Evolutionary conservation across 345 rosid species (phyloP), one percentile per base, ranked within the genome.

Genomic region (Turnera subulata): DNA sequence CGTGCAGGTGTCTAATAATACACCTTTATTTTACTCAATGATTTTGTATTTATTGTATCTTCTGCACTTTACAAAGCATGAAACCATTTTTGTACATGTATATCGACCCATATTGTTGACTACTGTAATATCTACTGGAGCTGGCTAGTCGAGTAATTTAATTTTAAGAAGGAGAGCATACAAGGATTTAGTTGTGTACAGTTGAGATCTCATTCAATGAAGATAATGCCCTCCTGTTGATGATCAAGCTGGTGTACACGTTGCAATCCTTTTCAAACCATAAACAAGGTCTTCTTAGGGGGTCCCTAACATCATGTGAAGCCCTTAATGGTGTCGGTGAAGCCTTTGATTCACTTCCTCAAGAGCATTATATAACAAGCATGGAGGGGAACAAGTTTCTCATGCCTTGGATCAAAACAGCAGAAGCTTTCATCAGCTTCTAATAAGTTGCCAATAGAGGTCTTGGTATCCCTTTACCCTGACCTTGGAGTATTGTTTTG

Each of bases 151-250:
- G n/a, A n/a, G n/a, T n/a, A n/a, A n/a, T n/a, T n/a, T n/a, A n/a
- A n/a, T n/a, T n/a, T n/a, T n/a, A n/a, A n/a, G n/a, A n/a, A n/a
- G n/a, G 32, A 52, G 15, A 17, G 19, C 43, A 51, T 37, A 51
- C 35, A 51, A 12, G 32, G 25, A 26, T 56, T 43, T 72, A 69
- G 75, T 44, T 71, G 65, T 56, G 29, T 0, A 59, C 70, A 65
- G 79, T 71, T 76, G 81, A 68, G 73, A 56, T 11, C 47, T 53
- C 71, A 76, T 70, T 76, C 43, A 76, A 62, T 70, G 74, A 40
- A 26, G 63, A 56, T 25, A 53, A 63, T 62, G 68, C 0, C 48
- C 10, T 29, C 11, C 20, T 19, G 45, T 23, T 15, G 39, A 23
- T 2, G 42, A 47, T 22, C 15, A 51, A 59, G 54, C 57, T 14